Evolutionary conservation across 352 stramenopile species (phyloP).

Genomic region (Globisporangium rhizosaccharum): DNA sequence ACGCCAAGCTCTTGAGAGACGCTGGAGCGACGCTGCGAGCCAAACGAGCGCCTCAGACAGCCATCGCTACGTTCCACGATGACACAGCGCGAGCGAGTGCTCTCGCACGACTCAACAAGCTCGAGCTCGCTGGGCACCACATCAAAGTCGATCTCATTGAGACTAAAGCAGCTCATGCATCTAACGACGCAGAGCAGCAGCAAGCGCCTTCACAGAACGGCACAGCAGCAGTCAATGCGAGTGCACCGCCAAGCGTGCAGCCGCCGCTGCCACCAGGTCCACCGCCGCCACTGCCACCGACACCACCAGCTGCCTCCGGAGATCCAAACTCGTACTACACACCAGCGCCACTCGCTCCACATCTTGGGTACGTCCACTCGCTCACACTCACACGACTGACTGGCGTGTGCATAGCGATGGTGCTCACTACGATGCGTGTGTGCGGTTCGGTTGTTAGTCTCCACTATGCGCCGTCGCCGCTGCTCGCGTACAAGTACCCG

Average conservation of each 20-base stretch:
- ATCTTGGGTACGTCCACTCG: constrained; percentile 49
- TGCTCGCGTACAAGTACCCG: constrained; percentile 87
- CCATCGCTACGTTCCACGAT: constrained; percentile 40
- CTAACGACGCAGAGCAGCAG: not conserved
- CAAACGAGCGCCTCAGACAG: constrained; percentile 27
- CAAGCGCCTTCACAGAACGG: not conserved
- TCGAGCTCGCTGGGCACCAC: constrained; percentile 53
- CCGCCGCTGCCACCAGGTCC: constrained; percentile 27
- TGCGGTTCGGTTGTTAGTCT: constrained; percentile 27
- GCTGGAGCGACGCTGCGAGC: constrained; percentile 14
- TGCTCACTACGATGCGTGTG: not conserved
- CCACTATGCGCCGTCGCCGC: constrained; percentile 76
- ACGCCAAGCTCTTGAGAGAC: constrained; percentile 36
- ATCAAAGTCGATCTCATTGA: constrained; percentile 30
- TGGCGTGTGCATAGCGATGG: not conserved
- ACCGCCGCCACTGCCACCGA: constrained; percentile 23
- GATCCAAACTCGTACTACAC: constrained; percentile 11
- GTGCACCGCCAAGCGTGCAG: constrained; percentile 5
- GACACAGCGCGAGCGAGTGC: constrained; percentile 28
- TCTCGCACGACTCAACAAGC: constrained; percentile 28
- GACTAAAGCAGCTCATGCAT: not conserved
- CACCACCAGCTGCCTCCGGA: not conserved
- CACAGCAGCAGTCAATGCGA: not conserved
- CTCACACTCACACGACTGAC: not conserved
- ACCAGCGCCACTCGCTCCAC: constrained; percentile 53